Base-by-base conservation (phyloP, 2,329 filamentous ascomycete genomes). In the Macrophomina pseudophaseolina region DNA sequence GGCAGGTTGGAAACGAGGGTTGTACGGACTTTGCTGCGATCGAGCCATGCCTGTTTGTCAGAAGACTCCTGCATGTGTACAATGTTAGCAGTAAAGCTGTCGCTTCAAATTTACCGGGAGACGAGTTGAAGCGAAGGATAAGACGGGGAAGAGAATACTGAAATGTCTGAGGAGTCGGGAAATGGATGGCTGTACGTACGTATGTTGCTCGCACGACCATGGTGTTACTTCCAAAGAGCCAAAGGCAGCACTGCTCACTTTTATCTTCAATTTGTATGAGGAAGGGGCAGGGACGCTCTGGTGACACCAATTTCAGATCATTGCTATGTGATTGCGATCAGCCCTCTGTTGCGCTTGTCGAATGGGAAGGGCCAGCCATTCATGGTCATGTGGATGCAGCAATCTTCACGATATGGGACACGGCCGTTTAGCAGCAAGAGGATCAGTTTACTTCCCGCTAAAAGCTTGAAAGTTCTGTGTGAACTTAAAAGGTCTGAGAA, bases 191-290 rank as follows among this genome's bases (percentile, higher is more conserved):
- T 46, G 40, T 60, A 60, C 33, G 28, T 60, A 60, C 40, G 28
- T 60, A 60, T 30, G 42, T 60, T 60, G 40, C 56, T 60, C 14
- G 35, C 40, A 23, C 42, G 42, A 32, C 56, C 56, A 59, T 32
- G 7, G 1, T 33, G 56, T 60, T 60, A 23, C 56, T 60, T 46
- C 23, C n/a, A 46, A 18, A 35, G 48, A 14, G 18, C 18, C 28
- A 42, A 30, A 46, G 30, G 33, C 28, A 60, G 56, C 56, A 46
- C 9, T 18, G 9, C 16, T 60, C 28, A 28, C 30, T 30, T 60
- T 60, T n/a, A 35, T 38, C 33, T 35, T 46, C 18, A 35, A 32
- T 16, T 18, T 46, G 54, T 59, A 59, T 23, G 38, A 59, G 8
- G 30, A n/a, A 23, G 23, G 23, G 23, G 35, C 40, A 23, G 42